Evolutionary conservation across 805 yeast genomes (phyloP), one percentile per base, ranked within the genome.

Genomic region (Zygotorulaspora chibaensis): DNA sequence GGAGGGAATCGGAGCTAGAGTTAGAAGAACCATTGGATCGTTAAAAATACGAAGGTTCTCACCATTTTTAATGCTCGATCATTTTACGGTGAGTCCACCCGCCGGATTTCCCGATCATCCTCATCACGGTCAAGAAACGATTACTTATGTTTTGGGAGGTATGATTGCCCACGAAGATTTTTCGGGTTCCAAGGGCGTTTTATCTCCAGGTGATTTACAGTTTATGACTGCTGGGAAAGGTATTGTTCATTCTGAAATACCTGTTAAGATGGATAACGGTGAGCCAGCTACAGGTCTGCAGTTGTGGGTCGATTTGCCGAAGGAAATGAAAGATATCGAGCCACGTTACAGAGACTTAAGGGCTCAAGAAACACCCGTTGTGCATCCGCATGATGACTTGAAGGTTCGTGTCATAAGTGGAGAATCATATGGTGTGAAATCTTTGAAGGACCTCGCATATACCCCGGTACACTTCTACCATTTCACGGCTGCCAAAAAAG

Each of bases 201-300:
- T 89, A 43, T 73, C 77, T 50, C 79, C 87, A 7, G 96, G 96
- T 46, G 96, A 88, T 62, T 70, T 89, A 54, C 96, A 88, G 65
- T 87, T 88, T 65, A 88, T 88, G 96, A 88, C 96, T 23, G 96
- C 96, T 4, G 96, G 96, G 48, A 77, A 76, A 56, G 96, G 95
- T 41, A 79, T 87, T 30, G 85, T 85, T 44, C 96, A 87, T 63
- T 77, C 88, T 2, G 96, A 88, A 61, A 87, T 87, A 79, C 96
- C 96, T 8, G 81, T 81, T 29, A 70, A 73, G 31, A 66, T 69
- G 50, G 71, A 70, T 16, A 71, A 75, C 31, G 68, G 69, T 23
- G 74, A 74, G 34, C 79, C 82, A 1, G 66, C 76, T 16, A 73
- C 71, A 44, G 95, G 95, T 49, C 69, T 87, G 71, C 96, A 88